phyloP scores from a whole-genome alignment of 441 rosid genomes.

The Gossypium schwendimanii region DNA sequence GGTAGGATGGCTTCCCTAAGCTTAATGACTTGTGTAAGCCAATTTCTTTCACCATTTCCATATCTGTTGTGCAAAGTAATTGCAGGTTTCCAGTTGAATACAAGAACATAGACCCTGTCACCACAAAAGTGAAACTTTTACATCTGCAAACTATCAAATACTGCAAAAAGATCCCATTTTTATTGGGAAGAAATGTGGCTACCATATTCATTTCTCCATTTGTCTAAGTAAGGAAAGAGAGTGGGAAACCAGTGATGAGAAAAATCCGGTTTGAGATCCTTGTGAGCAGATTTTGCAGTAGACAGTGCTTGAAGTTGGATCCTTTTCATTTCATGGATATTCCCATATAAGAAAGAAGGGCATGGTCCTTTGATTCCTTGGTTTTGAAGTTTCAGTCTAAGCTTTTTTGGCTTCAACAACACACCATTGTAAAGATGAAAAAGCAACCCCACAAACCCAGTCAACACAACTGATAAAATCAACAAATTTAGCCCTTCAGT shows the following conservation, averaged over 20 bases:
- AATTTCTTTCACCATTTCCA: constrained; percentile 38
- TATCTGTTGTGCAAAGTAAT: constrained; percentile 24
- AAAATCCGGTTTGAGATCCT: not conserved
- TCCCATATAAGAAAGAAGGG: constrained; percentile 32
- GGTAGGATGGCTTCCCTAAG: constrained; percentile 43
- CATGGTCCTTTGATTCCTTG: constrained; percentile 46
- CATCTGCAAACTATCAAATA: not conserved
- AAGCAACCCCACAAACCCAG: constrained; percentile 14
- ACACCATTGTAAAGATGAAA: constrained; percentile 14
- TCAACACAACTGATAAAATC: constrained; percentile 8
- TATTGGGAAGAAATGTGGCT: not conserved
- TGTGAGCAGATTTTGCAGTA: constrained; percentile 5
- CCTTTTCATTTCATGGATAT: constrained; percentile 31
- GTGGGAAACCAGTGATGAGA: constrained; percentile 35
- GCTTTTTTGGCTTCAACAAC: constrained; percentile 19
- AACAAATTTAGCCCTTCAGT: not conserved
- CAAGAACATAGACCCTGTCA: constrained; percentile 33
- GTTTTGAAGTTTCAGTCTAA: constrained; percentile 22
- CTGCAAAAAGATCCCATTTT: not conserved
- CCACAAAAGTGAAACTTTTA: not conserved
- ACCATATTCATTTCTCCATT: constrained; percentile 34
- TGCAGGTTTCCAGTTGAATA: constrained; percentile 35
- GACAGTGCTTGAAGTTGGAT: constrained; percentile 13
- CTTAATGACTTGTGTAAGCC: constrained; percentile 23
- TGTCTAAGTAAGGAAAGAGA: constrained; percentile 26